Evolutionary conservation across 2,329 filamentous ascomycete genomes (phyloP), one percentile per base, ranked within the genome.

Genomic region (Neofusicoccum umdonicola): DNA sequence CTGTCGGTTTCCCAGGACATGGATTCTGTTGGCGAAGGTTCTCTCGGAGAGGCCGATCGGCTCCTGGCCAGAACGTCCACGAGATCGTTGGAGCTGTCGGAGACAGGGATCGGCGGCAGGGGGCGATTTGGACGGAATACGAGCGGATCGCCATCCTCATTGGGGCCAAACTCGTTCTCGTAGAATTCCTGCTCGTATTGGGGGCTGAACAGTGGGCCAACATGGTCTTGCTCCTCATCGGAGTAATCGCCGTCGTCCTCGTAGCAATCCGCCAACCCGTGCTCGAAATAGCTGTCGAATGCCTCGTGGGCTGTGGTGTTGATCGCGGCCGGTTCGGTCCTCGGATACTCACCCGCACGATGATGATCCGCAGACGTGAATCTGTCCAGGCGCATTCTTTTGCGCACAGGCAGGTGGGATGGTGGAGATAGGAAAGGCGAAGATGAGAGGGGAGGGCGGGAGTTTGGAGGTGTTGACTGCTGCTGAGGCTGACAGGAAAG

Each of bases 321-420:
- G 48, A 27, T 17, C 17, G 27, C 2, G 61, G 48, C 27, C 48
- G 17, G 39, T 45, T 12, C 37, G 48, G 48, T 63, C 22, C 37
- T 45, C 17, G 27, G 4, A 63, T 63, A 63, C 61, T 63, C 61
- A 63, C 61, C 61, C 47, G 11, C 17, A 69, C 65, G 74, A 78
- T 82, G 81, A 84, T 84, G 80, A 74, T 79, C 73, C 72, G 77
- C 68, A 68, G 76, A 77, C 69, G 72, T 68, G 51, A 67, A 69
- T 64, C 66, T 67, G 66, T 68, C 66, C 65, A 69, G 69, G 35
- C 70, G 67, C 37, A 67, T 58, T 58, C 67, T 66, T 19, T 65
- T 66, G 56, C 19, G 67, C 58, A 75, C 69, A 66, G 77, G 76
- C 70, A 77, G 67, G 69, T 74, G 74, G 67, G 72, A 71, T 64